Conservation (phyloP, 1,284 basidiomycete species). For the Taiwanofungus camphoratus region DNA sequence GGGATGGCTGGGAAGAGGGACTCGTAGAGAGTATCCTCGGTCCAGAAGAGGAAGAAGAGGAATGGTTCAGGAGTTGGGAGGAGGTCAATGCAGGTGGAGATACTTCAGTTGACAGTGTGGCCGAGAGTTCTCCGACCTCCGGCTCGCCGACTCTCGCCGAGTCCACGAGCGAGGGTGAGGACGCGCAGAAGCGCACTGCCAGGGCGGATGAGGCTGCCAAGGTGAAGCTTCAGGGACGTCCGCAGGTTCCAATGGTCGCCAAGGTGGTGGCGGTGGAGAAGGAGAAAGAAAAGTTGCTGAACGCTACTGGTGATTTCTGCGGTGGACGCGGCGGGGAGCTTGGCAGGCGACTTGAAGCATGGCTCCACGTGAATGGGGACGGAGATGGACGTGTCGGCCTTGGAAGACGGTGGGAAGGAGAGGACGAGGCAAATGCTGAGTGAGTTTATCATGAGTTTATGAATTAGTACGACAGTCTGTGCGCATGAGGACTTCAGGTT, state of each 20-base stretch:
- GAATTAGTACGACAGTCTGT: too few species aligned
- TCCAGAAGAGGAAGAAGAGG: conserved; percentile 58
- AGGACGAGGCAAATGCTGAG: conserved; percentile 23
- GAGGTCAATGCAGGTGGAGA: conserved; percentile 22
- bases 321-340: conserved; percentile 72
- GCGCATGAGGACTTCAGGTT: too few species aligned
- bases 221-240: too few species aligned
- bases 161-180: conserved; percentile 16
- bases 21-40: conserved; percentile 69
- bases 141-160: conserved; percentile 21
- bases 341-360: conserved; percentile 65
- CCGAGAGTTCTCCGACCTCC: conserved; percentile 15
- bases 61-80: conserved; percentile 53
- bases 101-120: conserved; percentile 1
- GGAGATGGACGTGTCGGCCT: conserved; percentile 27
- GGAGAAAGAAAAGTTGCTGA: conserved; percentile 57
- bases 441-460: too few species aligned
- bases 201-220: conserved; percentile 4
- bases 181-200: neutral
- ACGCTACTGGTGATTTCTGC: conserved; percentile 65
- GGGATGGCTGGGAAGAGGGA: conserved; percentile 86
- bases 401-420: conserved; percentile 25
- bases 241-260: conserved; percentile 14
- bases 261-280: conserved; percentile 46
- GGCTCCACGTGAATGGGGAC: conserved; percentile 40